Conservation (phyloP, 2,329 filamentous ascomycete genomes). For the Elsinoe australis region DNA sequence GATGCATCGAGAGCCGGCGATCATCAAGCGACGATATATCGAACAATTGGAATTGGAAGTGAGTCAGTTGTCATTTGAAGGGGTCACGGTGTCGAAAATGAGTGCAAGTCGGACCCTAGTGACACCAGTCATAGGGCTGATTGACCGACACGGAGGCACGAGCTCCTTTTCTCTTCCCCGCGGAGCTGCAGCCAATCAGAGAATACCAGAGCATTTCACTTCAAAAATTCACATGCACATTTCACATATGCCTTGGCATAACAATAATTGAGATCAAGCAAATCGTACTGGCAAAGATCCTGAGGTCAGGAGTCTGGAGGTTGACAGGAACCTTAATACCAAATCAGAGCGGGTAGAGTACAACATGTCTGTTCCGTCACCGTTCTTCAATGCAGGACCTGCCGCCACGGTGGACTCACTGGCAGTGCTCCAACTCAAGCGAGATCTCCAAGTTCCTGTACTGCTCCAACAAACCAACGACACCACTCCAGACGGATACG, state of each 20-base stretch:
- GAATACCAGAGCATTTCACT: background rate
- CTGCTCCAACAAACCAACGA: constrained; percentile 42
- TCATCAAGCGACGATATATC: constrained; percentile 7
- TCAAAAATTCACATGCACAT: constrained; percentile 9
- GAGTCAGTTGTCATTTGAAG: background rate
- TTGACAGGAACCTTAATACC: no score
- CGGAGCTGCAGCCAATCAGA: constrained; percentile 9
- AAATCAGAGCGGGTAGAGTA: no score
- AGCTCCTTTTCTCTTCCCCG: no score
- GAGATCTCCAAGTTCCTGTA: constrained; percentile 74
- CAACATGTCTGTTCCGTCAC: no score
- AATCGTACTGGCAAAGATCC: no score
- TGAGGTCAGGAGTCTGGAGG: no score
- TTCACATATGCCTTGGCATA: background rate
- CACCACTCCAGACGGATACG: constrained; percentile 35
- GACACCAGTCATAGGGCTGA: constrained; percentile 16
- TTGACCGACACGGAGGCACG: constrained; percentile 8
- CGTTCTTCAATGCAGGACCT: constrained; percentile 67
- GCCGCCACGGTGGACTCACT: constrained; percentile 58
- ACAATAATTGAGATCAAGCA: background rate
- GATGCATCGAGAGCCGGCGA: constrained; percentile 15
- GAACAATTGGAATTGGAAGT: background rate
- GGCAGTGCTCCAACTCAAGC: constrained; percentile 78
- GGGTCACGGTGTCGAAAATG: background rate
- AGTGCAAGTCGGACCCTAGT: constrained; percentile 1